Conservation (phyloP, 306 rosid genomes). For the Neltuma alba region DNA sequence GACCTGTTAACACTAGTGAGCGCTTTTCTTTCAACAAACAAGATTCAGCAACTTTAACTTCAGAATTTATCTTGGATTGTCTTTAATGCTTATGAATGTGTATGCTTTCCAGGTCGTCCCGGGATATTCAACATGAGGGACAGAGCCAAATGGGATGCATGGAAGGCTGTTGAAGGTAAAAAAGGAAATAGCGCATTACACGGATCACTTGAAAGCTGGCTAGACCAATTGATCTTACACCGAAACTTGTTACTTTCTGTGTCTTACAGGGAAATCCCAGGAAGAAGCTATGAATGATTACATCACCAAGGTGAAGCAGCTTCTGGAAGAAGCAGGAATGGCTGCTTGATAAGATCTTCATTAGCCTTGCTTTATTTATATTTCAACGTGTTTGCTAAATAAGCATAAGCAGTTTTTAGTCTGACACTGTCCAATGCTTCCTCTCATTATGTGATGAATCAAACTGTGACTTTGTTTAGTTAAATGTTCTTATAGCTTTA, state of each 20-base stretch:
- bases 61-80: conserved; percentile 17
- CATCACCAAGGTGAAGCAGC: conserved; percentile 91
- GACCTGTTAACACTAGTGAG: conserved; percentile 78
- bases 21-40: conserved; percentile 21
- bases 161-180: conserved; percentile 94
- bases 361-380: conserved; percentile 27
- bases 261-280: conserved; percentile 74
- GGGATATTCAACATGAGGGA: conserved; percentile 86
- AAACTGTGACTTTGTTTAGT: conserved; percentile 20
- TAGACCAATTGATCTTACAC: conserved; percentile 3
- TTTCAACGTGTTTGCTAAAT: conserved; percentile 37
- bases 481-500: conserved; percentile 10
- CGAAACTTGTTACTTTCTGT: background rate
- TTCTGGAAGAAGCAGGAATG: conserved; percentile 71
- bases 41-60: background rate
- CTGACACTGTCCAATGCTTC: conserved; percentile 31
- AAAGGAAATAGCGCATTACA: background rate
- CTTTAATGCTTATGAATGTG: conserved; percentile 27
- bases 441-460: conserved; percentile 31
- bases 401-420: conserved; percentile 37
- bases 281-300: conserved; percentile 91
- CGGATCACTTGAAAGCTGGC: background rate
- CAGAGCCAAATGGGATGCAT: conserved; percentile 98
- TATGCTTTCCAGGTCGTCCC: conserved; percentile 76
- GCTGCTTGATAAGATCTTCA: conserved; percentile 45